phyloP scores from a whole-genome alignment of 225 moss, liverwort and hornwort species.

The Marchantia paleacea region DNA sequence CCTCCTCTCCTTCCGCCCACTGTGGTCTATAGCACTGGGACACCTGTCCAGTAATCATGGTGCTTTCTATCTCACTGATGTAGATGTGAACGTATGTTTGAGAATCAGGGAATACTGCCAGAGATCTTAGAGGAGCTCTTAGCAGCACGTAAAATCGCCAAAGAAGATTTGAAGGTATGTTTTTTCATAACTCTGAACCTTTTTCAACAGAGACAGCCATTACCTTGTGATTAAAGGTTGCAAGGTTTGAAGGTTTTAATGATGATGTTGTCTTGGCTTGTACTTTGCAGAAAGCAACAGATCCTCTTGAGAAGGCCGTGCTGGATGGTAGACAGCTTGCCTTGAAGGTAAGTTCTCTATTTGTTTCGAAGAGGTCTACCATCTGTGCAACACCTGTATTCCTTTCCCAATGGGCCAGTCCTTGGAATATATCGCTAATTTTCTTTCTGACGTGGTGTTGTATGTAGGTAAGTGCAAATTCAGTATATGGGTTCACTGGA shows the following conservation, averaged over 20 bases:
- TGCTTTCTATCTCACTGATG: background rate
- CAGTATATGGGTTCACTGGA: constrained; percentile 97
- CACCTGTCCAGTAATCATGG: background rate
- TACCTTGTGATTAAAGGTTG: background rate
- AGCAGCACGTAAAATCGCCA: constrained; percentile 86
- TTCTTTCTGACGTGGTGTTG: background rate
- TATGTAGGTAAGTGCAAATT: constrained; percentile 88
- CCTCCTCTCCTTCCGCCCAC: background rate
- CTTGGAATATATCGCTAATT: background rate
- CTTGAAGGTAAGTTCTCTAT: constrained; percentile 54
- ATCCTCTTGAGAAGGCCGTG: constrained; percentile 96
- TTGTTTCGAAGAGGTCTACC: background rate
- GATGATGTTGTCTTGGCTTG: constrained; percentile 1
- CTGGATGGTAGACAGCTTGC: constrained; percentile 99
- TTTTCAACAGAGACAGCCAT: background rate
- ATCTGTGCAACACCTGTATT: background rate
- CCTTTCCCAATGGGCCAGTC: background rate
- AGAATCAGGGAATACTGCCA: constrained; percentile 78
- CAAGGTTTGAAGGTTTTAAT: background rate
- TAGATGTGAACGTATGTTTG: background rate
- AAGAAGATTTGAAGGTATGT: constrained; percentile 82
- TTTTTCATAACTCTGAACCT: background rate
- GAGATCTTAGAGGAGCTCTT: constrained; percentile 98
- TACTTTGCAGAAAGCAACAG: constrained; percentile 77
- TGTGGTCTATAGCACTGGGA: background rate